These are phyloP conservation scores for Furcasterigmium sp. DNA, from an alignment of 2,329 filamentous ascomycete genomes.

Conservation along the genomic window DNA sequence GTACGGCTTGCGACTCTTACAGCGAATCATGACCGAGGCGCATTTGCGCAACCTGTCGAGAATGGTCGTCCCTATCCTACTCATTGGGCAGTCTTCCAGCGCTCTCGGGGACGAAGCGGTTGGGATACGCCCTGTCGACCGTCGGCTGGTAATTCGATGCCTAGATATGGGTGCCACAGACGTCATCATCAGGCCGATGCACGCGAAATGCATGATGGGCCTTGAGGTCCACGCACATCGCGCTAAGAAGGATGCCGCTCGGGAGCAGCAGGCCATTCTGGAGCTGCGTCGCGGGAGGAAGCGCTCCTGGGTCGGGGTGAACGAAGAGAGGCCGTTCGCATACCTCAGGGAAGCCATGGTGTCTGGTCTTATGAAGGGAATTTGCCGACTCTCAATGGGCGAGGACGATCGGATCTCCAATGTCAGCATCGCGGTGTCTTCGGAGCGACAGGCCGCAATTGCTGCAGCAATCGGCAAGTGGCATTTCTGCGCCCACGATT, in stretches of 20 bases:
- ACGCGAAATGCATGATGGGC: constrained; percentile 66
- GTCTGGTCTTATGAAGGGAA: constrained; percentile 81
- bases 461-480: constrained; percentile 69
- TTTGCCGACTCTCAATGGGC: constrained; percentile 65
- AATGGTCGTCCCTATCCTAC: constrained; percentile 50
- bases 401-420: constrained; percentile 56
- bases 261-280: constrained; percentile 66
- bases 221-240: constrained; percentile 81
- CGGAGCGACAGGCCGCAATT: constrained; percentile 61
- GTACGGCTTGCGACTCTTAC: constrained; percentile 50
- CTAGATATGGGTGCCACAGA: constrained; percentile 84
- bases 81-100: constrained; percentile 18
- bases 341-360: constrained; percentile 94
- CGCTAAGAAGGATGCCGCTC: constrained; percentile 68
- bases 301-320: constrained; percentile 85
- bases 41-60: constrained; percentile 51
- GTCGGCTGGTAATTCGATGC: constrained; percentile 58
- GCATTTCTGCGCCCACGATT: constrained; percentile 86
- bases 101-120: constrained; percentile 27
- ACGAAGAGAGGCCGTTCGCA: constrained; percentile 79
- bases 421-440: constrained; percentile 63
- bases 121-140: constrained; percentile 28
- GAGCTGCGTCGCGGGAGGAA: constrained; percentile 73
- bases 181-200: constrained; percentile 75
- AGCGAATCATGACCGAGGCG: constrained; percentile 53